Conservation (phyloP, 805 yeast species). For the Kodamaea hsintzibuensis region DNA sequence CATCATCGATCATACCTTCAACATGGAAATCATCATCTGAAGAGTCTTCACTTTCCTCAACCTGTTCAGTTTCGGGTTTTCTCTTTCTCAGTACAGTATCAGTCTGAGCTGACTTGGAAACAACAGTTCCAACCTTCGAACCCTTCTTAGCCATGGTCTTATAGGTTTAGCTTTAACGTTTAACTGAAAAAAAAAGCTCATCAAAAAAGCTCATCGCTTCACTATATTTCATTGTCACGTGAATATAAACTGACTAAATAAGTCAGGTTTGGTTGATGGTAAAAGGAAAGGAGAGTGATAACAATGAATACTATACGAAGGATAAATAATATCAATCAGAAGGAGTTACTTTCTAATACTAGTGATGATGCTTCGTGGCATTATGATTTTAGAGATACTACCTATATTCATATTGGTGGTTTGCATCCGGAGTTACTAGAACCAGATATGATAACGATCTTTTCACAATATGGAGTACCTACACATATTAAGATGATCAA, state of each 20-base stretch:
- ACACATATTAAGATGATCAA: slow-evolving; percentile 69
- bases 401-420: slow-evolving; percentile 77
- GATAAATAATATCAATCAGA: slow-evolving; percentile 60
- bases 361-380: slow-evolving; percentile 83
- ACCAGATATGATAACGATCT: slow-evolving; percentile 72
- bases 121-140: slow-evolving; percentile 1
- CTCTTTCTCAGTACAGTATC: slow-evolving; percentile 14
- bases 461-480: slow-evolving; percentile 89
- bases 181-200: slow-evolving; percentile 7
- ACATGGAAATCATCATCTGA: slow-evolving; percentile 35
- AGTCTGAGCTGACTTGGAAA: slow-evolving; percentile 10
- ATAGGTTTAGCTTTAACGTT: neutral
- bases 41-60: slow-evolving; percentile 20
- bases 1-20: slow-evolving; percentile 45
- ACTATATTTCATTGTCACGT: neutral
- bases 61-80: slow-evolving; percentile 14
- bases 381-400: slow-evolving; percentile 72
- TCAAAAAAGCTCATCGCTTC: slow-evolving; percentile 6
- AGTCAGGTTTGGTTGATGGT: too few relatives aligned
- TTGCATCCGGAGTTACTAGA: slow-evolving; percentile 66
- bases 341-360: slow-evolving; percentile 63
- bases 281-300: neutral
- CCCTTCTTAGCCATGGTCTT: slow-evolving; percentile 12
- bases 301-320: slow-evolving; percentile 43
- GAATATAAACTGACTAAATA: too few relatives aligned